Conservation (phyloP, 2,329 filamentous ascomycete genomes). For the Claviceps spartinae region DNA sequence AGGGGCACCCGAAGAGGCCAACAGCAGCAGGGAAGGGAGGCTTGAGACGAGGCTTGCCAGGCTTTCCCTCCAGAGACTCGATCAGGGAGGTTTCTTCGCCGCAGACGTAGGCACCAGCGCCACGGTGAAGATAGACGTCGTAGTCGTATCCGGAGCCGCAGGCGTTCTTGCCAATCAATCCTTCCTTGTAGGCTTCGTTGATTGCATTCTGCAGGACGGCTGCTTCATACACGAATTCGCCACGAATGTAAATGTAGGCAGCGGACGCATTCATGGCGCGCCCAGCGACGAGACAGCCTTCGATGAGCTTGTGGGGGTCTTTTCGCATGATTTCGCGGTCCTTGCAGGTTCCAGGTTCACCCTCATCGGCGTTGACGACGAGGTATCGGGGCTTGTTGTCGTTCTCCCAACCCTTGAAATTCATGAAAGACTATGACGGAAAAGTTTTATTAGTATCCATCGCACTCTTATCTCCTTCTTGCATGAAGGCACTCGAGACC, state of each 20-base stretch:
- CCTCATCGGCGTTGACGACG: slow-evolving; percentile 97
- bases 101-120: slow-evolving; percentile 94
- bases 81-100: slow-evolving; percentile 97
- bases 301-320: slow-evolving; percentile 96
- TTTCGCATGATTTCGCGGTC: slow-evolving; percentile 99
- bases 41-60: slow-evolving; percentile 96
- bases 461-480: background rate
- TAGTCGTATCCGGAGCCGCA: slow-evolving; percentile 96
- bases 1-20: slow-evolving; percentile 94
- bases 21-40: slow-evolving; percentile 96
- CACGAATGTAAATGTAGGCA: slow-evolving; percentile 98
- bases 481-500: background rate
- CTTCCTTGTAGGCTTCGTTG: slow-evolving; percentile 91
- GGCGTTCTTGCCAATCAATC: slow-evolving; percentile 94
- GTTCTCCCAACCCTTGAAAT: slow-evolving; percentile 99
- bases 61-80: slow-evolving; percentile 95
- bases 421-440: slow-evolving; percentile 83
- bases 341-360: slow-evolving; percentile 97
- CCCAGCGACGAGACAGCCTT: slow-evolving; percentile 90
- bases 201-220: slow-evolving; percentile 88
- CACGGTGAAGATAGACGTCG: slow-evolving; percentile 91
- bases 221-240: slow-evolving; percentile 94
- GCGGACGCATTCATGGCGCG: slow-evolving; percentile 98
- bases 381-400: slow-evolving; percentile 91
- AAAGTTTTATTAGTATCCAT: background rate